Percentiles rank a stretch among this genome's conserved stretches.
phyloP scores from a whole-genome alignment of 805 yeast genomes.

The Candida succiphila region DNA sequence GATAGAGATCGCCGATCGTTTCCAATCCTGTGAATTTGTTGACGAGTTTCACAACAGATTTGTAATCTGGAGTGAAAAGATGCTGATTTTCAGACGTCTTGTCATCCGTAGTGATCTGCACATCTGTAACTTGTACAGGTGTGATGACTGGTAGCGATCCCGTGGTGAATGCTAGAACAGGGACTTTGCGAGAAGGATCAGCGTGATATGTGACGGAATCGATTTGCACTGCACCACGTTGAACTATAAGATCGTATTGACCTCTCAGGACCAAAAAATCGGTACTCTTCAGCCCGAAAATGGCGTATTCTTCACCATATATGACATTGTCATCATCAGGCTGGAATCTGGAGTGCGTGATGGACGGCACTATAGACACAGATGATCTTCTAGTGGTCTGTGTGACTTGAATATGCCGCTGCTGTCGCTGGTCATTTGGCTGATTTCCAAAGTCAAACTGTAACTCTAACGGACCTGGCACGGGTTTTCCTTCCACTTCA shows the following conservation, averaged over 20 bases:
- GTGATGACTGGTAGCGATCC: conserved; percentile 32
- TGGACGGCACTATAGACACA: not conserved
- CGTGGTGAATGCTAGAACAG: conserved; percentile 24
- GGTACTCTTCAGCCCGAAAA: conserved; percentile 31
- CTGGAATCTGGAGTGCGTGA: conserved; percentile 25
- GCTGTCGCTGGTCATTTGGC: not conserved
- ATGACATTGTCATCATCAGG: conserved; percentile 29
- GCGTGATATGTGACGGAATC: conserved; percentile 29
- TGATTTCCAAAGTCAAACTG: not conserved
- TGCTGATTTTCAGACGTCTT: conserved; percentile 26
- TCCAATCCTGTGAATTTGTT: conserved; percentile 35
- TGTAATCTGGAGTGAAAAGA: conserved; percentile 27
- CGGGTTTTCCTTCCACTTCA: not conserved
- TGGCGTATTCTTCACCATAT: conserved; percentile 20
- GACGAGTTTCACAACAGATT: conserved; percentile 30
- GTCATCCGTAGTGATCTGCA: conserved; percentile 17
- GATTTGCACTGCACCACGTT: conserved; percentile 35
- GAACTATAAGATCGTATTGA: conserved; percentile 31
- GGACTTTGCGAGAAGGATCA: conserved; percentile 4
- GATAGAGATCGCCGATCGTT: conserved; percentile 28
- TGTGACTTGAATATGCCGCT: not conserved
- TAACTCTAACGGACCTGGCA: not conserved
- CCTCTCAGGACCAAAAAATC: conserved; percentile 39
- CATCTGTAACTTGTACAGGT: conserved; percentile 28
- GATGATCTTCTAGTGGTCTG: not conserved